Evolutionary conservation across 352 stramenopile genomes (phyloP).

Genomic region (Pythium rhizo-oryzae): DNA sequence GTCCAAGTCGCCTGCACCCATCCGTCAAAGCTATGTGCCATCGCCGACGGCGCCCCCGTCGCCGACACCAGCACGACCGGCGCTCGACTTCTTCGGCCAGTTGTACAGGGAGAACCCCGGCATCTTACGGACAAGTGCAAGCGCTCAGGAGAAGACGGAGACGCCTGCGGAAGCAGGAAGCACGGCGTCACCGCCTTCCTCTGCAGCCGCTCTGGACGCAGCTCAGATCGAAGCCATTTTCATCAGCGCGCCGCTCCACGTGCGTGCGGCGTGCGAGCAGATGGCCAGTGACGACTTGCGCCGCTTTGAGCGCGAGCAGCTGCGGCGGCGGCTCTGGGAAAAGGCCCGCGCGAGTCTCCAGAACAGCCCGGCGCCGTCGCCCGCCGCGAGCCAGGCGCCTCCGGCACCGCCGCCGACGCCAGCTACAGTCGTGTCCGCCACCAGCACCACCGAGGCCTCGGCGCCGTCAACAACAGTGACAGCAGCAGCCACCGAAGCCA

Average conservation of each 20-base stretch:
- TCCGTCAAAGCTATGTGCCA: constrained; percentile 35
- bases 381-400: background rate
- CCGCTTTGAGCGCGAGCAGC: constrained; percentile 61
- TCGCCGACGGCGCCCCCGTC: constrained; percentile 46
- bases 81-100: constrained; percentile 50
- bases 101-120: constrained; percentile 32
- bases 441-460: background rate
- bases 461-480: background rate
- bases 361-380: constrained; percentile 26
- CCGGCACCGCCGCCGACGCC: background rate
- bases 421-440: no score
- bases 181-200: background rate
- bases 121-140: constrained; percentile 3
- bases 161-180: background rate
- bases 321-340: constrained; percentile 62
- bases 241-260: constrained; percentile 27
- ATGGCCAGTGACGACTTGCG: constrained; percentile 52
- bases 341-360: constrained; percentile 44
- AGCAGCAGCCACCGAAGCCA: background rate
- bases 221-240: constrained; percentile 39
- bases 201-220: background rate
- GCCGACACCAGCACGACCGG: constrained; percentile 32
- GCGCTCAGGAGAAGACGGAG: background rate
- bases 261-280: constrained; percentile 46
- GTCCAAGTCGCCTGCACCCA: constrained; percentile 15